Evolutionary conservation across 148 eudicot species (phyloP), one percentile per base, ranked within the genome.

Genomic region (Simmondsia chinensis): DNA sequence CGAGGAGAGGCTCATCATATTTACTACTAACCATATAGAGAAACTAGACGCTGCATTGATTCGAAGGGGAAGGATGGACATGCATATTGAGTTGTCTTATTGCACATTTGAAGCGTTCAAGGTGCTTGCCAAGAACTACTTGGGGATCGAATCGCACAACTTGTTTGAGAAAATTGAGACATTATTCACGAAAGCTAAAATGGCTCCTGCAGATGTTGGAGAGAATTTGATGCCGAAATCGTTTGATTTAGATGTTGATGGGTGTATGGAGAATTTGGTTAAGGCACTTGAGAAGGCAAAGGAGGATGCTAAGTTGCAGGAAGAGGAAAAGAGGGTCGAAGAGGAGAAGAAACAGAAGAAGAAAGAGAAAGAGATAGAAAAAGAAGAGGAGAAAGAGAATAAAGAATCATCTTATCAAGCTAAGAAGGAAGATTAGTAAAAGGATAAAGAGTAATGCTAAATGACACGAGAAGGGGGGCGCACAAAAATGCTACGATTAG

Each of bases 171-270:
- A 10, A 2, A 50, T 67, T 16, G 23, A 15, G 16, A 43, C 22
- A 12, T 47, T 71, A 46, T 39, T 71, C 48, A 37, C 30, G 33
- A 68, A 67, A 10, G 48, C 48, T 1, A 54, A 67, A 4, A 64
- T 56, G 36, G 52, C 55, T 15, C 74, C 77, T 2, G 77, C 82
- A 8, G 82, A 75, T 36, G 82, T 75, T 6, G 82, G 77, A 0
- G 82, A 75, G 51, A 64, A 56, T 16, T 57, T 75, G 46, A 75
- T 75, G 82, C 74, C 76, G 0, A 63, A 59, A 32, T 42, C 61
- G 0, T 39, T 39, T 30, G 22, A 28, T 14, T 57, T 43, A 13
- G 62, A 59, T 52, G 52, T 41, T 1, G 63, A 57, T 1, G 33
- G 7, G 19, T 36, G 68, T 35, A 34, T 75, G 39, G 39, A 29